Base-by-base conservation (phyloP, 352 stramenopile genomes). In the Globisporangium ultimum region DNA sequence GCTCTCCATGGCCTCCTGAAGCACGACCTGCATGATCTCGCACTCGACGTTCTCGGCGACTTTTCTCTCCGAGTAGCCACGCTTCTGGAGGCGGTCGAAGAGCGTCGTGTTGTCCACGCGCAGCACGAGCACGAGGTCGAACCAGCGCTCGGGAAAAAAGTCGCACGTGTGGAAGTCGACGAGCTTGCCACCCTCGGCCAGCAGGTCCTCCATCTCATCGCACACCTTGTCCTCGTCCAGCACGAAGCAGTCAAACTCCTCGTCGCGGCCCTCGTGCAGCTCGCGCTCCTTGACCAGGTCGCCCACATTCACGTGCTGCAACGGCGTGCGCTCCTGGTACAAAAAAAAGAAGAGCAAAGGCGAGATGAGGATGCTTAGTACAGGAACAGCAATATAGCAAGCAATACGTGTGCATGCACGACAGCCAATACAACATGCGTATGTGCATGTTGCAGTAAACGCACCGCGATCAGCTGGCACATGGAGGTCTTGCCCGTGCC, bases 21-120 rank as follows among this genome's bases (percentile, higher is more conserved):
- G 71, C 52, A 99, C 90, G 10, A 98, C 91, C 72, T 96, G 89
- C 96, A 99, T 99, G 70, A 99, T 99, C 79, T 99, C 97, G 61
- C 91, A 98, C 73, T 98, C 82, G 68, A 98, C 92, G 70, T 99
- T 99, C 72, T 99, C 96, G 15, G 66, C 65, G 64, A 97, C 73
- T 64, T 99, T 99, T 70, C 97, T 97, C 55, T 98, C 85, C 59
- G 74, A 91, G 73, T 99, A 99, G 24, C 94, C 94, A 60, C 88
- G 84, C 60, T 81, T 80, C 36, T 84, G 70, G 38, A 97, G 72
- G 12, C 89, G 84, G 62, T 97, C 89, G 54, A 93, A 97, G n/a
- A 97, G 81, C 62, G 78, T 95, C 64, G 89, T 98, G 73, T 85
- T 99, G 59, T 97, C 89, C 36, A 93, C 80, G 51, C 91, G 75